Conservation (phyloP, 2,329 filamentous ascomycete genomes). For the Orbilia ellipsospora region DNA sequence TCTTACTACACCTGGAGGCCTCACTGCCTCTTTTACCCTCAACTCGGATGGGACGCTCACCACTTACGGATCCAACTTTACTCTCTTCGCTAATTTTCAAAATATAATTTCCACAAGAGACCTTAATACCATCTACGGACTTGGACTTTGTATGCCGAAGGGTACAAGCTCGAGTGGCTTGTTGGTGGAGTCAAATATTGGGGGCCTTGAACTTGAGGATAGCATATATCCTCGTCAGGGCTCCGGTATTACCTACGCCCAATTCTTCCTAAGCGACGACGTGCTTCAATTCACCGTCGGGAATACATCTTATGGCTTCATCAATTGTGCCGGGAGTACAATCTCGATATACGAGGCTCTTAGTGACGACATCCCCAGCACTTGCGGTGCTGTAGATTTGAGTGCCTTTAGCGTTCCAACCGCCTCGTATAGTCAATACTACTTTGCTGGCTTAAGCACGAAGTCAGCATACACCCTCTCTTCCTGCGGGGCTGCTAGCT, state of each 20-base stretch:
- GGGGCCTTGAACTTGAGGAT: too few species aligned
- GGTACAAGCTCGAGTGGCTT: not conserved
- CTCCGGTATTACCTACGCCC: slow-evolving; percentile 9
- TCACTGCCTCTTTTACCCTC: slow-evolving; percentile 29
- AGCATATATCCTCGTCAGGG: slow-evolving; percentile 15
- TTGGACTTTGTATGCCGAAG: slow-evolving; percentile 18
- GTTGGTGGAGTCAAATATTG: not conserved
- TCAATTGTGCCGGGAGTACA: slow-evolving; percentile 24
- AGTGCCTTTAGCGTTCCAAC: slow-evolving; percentile 32
- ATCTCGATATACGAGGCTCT: slow-evolving; percentile 25
- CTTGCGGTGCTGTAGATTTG: slow-evolving; percentile 20
- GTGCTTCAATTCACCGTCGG: slow-evolving; percentile 12
- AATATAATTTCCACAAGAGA: slow-evolving; percentile 18
- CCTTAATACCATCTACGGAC: slow-evolving; percentile 19
- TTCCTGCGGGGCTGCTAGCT: slow-evolving; percentile 21
- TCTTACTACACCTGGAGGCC: slow-evolving; percentile 2
- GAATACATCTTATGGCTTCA: slow-evolving; percentile 20
- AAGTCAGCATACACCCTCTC: slow-evolving; percentile 9
- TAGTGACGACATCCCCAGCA: slow-evolving; percentile 19
- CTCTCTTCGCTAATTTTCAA: slow-evolving; percentile 38
- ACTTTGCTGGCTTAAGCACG: slow-evolving; percentile 18
- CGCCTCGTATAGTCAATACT: slow-evolving; percentile 34
- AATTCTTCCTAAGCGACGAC: slow-evolving; percentile 19
- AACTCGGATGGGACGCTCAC: slow-evolving; percentile 37
- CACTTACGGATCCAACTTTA: slow-evolving; percentile 34